These are phyloP conservation scores for Erysimum pusillum DNA, from an alignment of 441 rosid genomes.

Conservation along the genomic window DNA sequence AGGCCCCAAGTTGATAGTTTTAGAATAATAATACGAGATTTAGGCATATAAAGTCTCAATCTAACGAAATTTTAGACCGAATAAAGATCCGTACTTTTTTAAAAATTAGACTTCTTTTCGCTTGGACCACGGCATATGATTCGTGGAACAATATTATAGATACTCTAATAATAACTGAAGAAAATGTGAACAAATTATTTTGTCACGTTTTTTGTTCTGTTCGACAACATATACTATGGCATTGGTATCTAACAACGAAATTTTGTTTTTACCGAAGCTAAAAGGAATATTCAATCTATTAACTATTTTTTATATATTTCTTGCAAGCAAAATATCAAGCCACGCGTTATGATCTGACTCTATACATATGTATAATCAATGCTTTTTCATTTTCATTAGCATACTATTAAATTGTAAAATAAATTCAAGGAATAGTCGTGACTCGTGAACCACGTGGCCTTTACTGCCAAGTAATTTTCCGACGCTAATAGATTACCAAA, in stretches of 20 bases:
- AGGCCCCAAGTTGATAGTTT: background rate
- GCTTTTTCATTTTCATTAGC: background rate
- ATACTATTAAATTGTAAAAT: background rate
- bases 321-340: constrained; percentile 1
- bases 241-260: constrained; percentile 20
- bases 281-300: constrained; percentile 4
- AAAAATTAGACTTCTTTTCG: constrained; percentile 7
- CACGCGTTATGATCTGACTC: background rate
- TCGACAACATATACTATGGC: constrained; percentile 4
- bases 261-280: background rate
- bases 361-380: background rate
- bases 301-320: background rate
- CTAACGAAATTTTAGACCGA: background rate
- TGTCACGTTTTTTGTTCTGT: constrained; percentile 32
- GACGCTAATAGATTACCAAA: constrained; percentile 37
- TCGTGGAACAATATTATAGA: constrained; percentile 16
- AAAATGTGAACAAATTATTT: constrained; percentile 9
- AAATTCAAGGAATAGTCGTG: constrained; percentile 1
- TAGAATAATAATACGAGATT: background rate
- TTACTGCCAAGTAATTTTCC: constrained; percentile 31
- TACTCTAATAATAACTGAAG: constrained; percentile 4
- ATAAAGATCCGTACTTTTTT: background rate
- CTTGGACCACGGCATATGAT: constrained; percentile 44
- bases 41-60: background rate
- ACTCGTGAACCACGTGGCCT: constrained; percentile 34